Evolutionary conservation across 148 eudicot species (phyloP), one percentile per base, ranked within the genome.

Genomic region (Fagopyrum tataricum): DNA sequence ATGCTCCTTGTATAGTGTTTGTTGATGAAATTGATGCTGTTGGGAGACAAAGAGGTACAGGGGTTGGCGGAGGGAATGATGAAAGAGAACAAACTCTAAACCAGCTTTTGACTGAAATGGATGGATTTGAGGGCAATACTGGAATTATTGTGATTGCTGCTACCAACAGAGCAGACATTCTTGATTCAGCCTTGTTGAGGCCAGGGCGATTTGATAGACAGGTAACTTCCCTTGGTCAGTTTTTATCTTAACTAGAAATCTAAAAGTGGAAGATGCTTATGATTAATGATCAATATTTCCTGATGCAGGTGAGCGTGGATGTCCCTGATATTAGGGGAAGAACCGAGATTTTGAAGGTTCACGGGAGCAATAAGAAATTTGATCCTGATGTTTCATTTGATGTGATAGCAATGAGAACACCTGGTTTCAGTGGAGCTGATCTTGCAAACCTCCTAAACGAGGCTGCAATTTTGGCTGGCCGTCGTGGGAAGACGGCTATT

Each of bases 11-110:
- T 84, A 96, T 96, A 78, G 97, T 96, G 6, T 96, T 96, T 86
- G 97, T 96, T 67, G 99, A 96, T 89, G 99, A 96, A 84, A 96
- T 96, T 77, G 99, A 96, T 89, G 99, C 99, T 24, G 99, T 96
- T 76, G 99, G 99, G 77, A 85, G 99, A 77, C 92, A 86, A 73
- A 92, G 99, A 84, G 99, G 99, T 75, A 89, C 99, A 23, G 99
- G 99, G 20, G 90, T 96, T 56, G 99, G 99, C 24, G 98, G 98
- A 73, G 98, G 97, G 69, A 95, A 95, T 75, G 98, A 95, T 78
- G 98, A 95, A 80, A 90, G 98, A 70, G 98, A 95, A 74, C 98
- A 95, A 76, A 95, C 98, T 68, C 85, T 95, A 24, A 95, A 91
- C 76, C 98, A 95, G 84, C 97, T 95, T 74, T 84, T 95, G 84